phyloP scores from a whole-genome alignment of 75 land plant genomes.

The Pinus albicaulis region DNA sequence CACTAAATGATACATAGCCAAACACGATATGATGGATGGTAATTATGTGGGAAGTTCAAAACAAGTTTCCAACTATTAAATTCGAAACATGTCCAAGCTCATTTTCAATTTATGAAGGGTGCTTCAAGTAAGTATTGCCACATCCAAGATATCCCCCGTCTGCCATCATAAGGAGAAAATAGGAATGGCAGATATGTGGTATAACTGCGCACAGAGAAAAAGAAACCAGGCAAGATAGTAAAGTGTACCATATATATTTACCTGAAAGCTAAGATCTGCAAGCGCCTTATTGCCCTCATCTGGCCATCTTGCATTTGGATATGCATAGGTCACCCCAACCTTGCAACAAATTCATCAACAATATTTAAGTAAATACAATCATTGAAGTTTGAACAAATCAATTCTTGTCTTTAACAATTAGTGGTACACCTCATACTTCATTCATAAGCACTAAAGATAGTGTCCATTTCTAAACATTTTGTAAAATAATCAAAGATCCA shows the following conservation, averaged over 20 bases:
- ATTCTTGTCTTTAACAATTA: background rate
- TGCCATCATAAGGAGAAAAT: slow-evolving; percentile 10
- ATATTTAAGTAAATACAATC: slow-evolving; percentile 2
- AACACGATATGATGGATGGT: background rate
- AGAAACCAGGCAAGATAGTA: background rate
- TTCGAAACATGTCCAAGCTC: background rate
- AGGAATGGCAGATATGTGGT: background rate
- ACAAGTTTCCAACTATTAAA: background rate
- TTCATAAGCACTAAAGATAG: background rate
- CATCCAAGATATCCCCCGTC: slow-evolving; percentile 79
- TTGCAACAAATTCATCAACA: slow-evolving; percentile 9
- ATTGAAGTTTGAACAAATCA: background rate
- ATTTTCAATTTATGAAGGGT: background rate
- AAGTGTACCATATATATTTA: slow-evolving; percentile 8
- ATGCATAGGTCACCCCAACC: slow-evolving; percentile 62
- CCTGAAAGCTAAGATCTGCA: slow-evolving; percentile 62
- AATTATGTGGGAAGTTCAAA: background rate
- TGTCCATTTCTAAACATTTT: background rate
- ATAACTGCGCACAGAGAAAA: background rate
- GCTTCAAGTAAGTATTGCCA: slow-evolving; percentile 37
- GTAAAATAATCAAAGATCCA: background rate
- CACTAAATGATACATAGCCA: background rate
- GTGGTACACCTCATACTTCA: background rate
- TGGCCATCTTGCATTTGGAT: slow-evolving; percentile 38
- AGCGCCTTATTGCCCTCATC: slow-evolving; percentile 41